A percentile compares a stretch with the other conserved stretches of the same genome.
Evolutionary conservation across 805 yeast species (phyloP).

Genomic region (Nakazawaea ernobii): DNA sequence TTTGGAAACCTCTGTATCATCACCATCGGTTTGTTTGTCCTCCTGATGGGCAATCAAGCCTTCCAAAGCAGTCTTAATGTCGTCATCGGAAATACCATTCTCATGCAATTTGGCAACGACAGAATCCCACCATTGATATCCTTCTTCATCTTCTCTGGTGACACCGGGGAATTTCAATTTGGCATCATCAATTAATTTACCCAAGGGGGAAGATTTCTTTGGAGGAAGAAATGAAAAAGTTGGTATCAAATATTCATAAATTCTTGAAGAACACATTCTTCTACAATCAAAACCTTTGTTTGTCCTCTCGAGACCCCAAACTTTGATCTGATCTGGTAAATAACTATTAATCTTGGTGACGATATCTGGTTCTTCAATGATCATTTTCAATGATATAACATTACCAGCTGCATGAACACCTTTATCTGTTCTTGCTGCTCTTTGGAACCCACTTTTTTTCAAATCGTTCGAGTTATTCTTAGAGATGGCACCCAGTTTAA

Average conservation of each 20-base stretch:
- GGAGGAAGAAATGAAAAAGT: constrained; percentile 89
- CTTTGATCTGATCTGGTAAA: constrained; percentile 80
- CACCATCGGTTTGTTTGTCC: constrained; percentile 29
- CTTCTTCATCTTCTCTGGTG: constrained; percentile 60
- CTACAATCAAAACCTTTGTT: constrained; percentile 92
- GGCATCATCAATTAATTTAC: constrained; percentile 50
- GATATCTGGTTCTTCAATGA: constrained; percentile 74
- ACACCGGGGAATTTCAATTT: constrained; percentile 51
- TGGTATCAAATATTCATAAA: constrained; percentile 91
- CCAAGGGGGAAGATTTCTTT: constrained; percentile 67
- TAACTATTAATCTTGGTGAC: constrained; percentile 64
- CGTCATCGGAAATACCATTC: constrained; percentile 34
- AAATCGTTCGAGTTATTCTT: constrained; percentile 83
- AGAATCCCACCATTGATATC: constrained; percentile 65
- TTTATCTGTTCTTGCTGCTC: constrained; percentile 87
- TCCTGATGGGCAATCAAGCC: constrained; percentile 19
- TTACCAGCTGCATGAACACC: constrained; percentile 98
- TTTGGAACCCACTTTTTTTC: constrained; percentile 80
- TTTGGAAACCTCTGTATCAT: constrained; percentile 28
- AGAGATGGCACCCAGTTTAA: constrained; percentile 84
- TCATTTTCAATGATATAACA: constrained; percentile 76
- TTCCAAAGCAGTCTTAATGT: constrained; percentile 27
- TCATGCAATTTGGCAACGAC: constrained; percentile 32
- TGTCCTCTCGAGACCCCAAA: constrained; percentile 90
- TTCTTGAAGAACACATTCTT: constrained; percentile 91